Percentiles rank a stretch among this genome's conserved stretches.
These are phyloP conservation scores for Phytophthora europaea DNA, from an alignment of 352 stramenopile genomes.

Conservation along the genomic window DNA sequence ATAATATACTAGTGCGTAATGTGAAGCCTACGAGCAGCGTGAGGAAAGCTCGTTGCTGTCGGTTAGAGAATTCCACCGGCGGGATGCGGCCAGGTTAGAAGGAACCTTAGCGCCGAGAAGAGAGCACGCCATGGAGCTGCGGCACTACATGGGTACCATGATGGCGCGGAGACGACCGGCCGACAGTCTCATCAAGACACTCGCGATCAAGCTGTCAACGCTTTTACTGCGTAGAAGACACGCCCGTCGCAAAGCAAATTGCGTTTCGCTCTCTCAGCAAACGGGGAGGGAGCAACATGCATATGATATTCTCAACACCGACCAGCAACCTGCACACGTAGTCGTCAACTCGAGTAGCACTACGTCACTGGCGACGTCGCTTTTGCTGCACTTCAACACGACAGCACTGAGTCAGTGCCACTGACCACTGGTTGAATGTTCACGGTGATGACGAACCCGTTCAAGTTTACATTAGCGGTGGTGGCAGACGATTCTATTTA, in stretches of 20 bases:
- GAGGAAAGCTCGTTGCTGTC: background rate
- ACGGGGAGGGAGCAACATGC: too few species aligned
- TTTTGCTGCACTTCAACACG: background rate
- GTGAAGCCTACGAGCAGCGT: constrained; percentile 14
- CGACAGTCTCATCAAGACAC: constrained; percentile 7
- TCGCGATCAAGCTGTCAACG: background rate
- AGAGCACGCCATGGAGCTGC: constrained; percentile 6
- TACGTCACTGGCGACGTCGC: background rate
- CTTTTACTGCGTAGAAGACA: constrained; percentile 1
- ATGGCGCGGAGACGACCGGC: background rate
- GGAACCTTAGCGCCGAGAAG: constrained; percentile 18
- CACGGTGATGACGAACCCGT: constrained; percentile 10
- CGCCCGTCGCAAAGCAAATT: background rate
- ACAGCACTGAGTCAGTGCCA: background rate
- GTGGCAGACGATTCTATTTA: too few species aligned
- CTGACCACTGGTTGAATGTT: constrained; percentile 3
- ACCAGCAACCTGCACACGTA: background rate
- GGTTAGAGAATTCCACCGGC: background rate
- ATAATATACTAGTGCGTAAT: constrained; percentile 36
- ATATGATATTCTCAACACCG: too few species aligned
- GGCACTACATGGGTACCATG: background rate
- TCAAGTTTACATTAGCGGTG: constrained; percentile 11
- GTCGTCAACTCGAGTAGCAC: background rate
- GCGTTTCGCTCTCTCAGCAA: background rate
- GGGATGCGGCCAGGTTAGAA: constrained; percentile 1